Evolutionary conservation across 306 rosid genomes (phyloP), one percentile per base, ranked within the genome.

Genomic region (Abrus pulchellus): DNA sequence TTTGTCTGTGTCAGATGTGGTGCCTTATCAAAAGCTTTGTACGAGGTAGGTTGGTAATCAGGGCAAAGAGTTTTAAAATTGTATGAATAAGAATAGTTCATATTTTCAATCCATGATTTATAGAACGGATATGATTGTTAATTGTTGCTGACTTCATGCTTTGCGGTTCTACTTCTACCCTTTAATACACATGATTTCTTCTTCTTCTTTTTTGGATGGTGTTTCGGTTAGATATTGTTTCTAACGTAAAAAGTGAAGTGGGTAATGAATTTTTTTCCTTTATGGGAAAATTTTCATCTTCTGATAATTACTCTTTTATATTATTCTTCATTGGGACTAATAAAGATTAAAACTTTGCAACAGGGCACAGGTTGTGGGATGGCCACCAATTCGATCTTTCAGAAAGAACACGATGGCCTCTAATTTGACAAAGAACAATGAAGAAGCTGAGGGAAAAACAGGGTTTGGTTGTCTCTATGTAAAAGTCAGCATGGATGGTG

Each of bases 401-500:
- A 81, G 98, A 65, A 95, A 95, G 89, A 95, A 85, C 87, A 82
- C 87, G 61, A 90, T 95, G 98, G 90, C 94, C 41, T 85, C 94
- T 9, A 93, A 84, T 87, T 76, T 69, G 73, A 52, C 87, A 3
- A 93, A 94, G 85, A 91, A 79, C 86, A 87, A 68, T 44, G 93
- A 89, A 53, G 94, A 90, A 61, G 86, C 76, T 48, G 92, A 88
- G 9, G 96, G 84, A 1, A 95, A 95, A 83, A 34, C 84, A 6
- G 94, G 92, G 30, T 56, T 75, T 33, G 88, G 88, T 28, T 90
- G 95, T 87, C 87, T 92, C 28, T 95, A 91, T 88, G 91, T 95
- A 2, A 95, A 95, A 84, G 98, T 95, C 12, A 90, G 99, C 89
- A 95, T 93, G 99, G 98, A 93, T 76, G 99, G 98, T 78, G 99